phyloP scores from a whole-genome alignment of 176 grass and related monocot species.

The Paspalum vaginatum region DNA sequence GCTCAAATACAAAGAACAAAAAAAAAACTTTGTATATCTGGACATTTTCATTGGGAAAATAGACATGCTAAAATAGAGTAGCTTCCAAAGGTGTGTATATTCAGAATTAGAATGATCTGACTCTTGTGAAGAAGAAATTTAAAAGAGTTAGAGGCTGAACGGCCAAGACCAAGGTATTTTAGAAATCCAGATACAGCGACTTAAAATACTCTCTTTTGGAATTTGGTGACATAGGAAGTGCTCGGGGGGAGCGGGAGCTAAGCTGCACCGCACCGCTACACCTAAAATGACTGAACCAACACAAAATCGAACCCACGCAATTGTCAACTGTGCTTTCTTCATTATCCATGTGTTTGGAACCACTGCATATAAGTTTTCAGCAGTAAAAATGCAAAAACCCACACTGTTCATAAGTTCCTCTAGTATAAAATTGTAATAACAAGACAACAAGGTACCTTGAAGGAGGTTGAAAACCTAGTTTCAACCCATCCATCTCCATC shows the following conservation, averaged over 20 bases:
- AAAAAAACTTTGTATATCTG: not conserved
- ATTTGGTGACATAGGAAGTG: slow-evolving; percentile 6
- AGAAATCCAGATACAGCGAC: slow-evolving; percentile 5
- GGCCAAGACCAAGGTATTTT: slow-evolving; percentile 14
- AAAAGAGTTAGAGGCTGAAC: slow-evolving; percentile 22
- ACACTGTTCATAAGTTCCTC: slow-evolving; percentile 17
- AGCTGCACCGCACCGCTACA: too few species aligned
- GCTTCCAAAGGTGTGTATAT: slow-evolving; percentile 17
- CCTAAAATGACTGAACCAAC: slow-evolving; percentile 14
- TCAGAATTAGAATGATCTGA: slow-evolving; percentile 25
- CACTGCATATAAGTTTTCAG: not conserved
- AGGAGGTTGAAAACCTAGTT: slow-evolving; percentile 61
- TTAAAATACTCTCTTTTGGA: slow-evolving; percentile 14
- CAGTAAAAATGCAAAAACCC: not conserved
- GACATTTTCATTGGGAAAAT: slow-evolving; percentile 24
- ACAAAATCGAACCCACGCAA: not conserved
- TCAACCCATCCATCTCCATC: slow-evolving; percentile 99
- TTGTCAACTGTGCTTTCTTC: slow-evolving; percentile 10
- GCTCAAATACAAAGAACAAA: slow-evolving; percentile 36
- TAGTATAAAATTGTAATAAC: slow-evolving; percentile 23
- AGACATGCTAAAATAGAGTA: slow-evolving; percentile 17
- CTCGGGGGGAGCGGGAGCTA: too few species aligned
- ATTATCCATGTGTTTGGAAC: slow-evolving; percentile 32
- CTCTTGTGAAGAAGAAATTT: slow-evolving; percentile 6
- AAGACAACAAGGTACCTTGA: slow-evolving; percentile 57